Evolutionary conservation across 129 eudicot genomes (phyloP), one percentile per base, ranked within the genome.

Genomic region (Smallanthus sonchifolius): DNA sequence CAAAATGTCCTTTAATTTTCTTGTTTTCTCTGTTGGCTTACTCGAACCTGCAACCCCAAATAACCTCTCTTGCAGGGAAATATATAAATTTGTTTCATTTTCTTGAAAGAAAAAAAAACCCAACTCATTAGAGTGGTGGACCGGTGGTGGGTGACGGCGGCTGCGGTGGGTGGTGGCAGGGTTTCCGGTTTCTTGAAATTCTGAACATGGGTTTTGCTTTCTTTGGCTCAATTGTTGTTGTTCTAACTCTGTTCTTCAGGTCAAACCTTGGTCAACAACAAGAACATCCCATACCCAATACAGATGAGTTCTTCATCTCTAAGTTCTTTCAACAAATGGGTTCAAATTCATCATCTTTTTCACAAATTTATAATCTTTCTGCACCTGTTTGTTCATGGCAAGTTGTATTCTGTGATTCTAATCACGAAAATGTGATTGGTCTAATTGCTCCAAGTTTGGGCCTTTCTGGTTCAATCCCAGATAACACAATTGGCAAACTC

Each of bases 401-500:
- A 76, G 87, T 79, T 49, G 92, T 88, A 35, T 70, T 40, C 65
- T 91, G 97, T 83, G 90, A 86, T 81, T 76, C 83, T 10, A 80
- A 82, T 38, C 75, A 76, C 66, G 92, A 79, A 69, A 74, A 79
- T 86, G 91, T 88, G 20, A 77, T 91, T 44, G 84, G 83, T 69
- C 48, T 91, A 45, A 78, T 48, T 48, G 84, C 78, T 43, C 28
- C 86, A 57, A 86, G 83, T 82, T 79, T 88, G 77, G 91, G 92
- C 24, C 74, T 91, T 20, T 84, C 84, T 74, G 97, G 97, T 81
- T 82, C 75, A 2, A 79, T 91, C 62, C 92, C 97, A 44, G 97
- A 91, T 66, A 80, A 75, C 85, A 83, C 96, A 57, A 84, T 91
- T 82, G 97, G 97, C 52, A 91, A 91, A 70, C 91, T 91, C 69